Percentiles rank a stretch among this genome's conserved stretches.
Evolutionary conservation across 345 rosid genomes (phyloP).

Genomic region (Cardiospermum halicacabum): DNA sequence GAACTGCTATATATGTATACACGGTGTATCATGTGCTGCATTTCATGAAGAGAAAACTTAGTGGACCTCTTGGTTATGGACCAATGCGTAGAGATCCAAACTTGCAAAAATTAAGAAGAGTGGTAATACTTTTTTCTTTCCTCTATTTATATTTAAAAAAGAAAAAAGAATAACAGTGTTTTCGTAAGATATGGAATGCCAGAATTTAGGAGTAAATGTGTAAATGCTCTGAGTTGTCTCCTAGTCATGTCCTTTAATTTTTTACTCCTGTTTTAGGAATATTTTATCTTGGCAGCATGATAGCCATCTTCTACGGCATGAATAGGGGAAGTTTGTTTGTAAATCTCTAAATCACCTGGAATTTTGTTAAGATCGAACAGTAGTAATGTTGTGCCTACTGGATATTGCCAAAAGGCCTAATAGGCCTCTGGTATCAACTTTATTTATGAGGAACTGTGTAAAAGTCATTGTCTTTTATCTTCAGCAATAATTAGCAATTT

Average conservation of each 20-base stretch:
- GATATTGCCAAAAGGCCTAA: neutral
- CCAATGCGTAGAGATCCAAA: conserved; percentile 73
- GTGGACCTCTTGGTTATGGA: conserved; percentile 74
- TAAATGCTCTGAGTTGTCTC: neutral
- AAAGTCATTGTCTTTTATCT: neutral
- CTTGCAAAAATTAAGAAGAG: conserved; percentile 60
- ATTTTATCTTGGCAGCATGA: neutral
- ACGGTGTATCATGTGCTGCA: conserved; percentile 54
- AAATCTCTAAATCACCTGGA: neutral
- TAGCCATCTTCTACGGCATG: neutral
- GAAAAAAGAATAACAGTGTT: too few relatives aligned
- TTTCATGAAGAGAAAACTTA: conserved; percentile 68
- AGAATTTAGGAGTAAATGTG: neutral
- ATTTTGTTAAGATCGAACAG: neutral
- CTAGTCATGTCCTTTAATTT: neutral
- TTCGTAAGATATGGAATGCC: neutral
- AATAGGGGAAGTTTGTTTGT: neutral
- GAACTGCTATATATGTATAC: conserved; percentile 56
- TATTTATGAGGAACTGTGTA: neutral
- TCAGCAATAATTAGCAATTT: neutral
- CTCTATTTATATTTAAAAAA: neutral
- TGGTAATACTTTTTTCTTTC: conserved; percentile 49
- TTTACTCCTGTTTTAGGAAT: neutral
- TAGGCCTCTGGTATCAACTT: neutral
- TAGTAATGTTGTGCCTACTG: neutral